A percentile compares a stretch with the other conserved stretches of the same genome.
These are phyloP conservation scores for Piper longum DNA, from an alignment of 164 flowering plant genomes.

Conservation along the genomic window DNA sequence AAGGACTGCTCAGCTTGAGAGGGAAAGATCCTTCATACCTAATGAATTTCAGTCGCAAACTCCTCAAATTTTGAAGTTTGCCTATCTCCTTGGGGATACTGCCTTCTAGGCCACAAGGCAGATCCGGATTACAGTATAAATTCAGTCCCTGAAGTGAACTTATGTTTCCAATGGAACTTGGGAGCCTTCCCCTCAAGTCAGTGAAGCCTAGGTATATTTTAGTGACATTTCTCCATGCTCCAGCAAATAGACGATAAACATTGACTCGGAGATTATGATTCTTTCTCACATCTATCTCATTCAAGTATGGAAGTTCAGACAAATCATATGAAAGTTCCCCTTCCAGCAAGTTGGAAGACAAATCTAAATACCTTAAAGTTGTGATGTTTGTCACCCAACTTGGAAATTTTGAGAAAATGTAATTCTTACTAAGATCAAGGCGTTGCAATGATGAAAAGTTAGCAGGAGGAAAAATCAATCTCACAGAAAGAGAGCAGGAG, in stretches of 20 bases:
- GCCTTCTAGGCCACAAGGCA: no score
- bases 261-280: neutral
- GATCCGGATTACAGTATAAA: no score
- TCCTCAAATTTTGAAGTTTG: neutral
- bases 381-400: neutral
- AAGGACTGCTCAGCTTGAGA: no score
- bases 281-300: neutral
- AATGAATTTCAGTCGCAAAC: neutral
- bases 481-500: neutral
- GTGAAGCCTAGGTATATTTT: neutral
- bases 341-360: neutral
- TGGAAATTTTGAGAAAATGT: neutral
- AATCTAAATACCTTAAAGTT: neutral
- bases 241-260: neutral
- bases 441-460: neutral
- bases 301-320: neutral
- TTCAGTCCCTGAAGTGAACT: neutral
- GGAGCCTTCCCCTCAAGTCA: neutral
- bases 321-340: neutral
- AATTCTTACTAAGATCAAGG: neutral
- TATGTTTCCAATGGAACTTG: neutral
- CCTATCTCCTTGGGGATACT: no score
- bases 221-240: neutral
- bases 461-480: neutral
- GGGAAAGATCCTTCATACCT: neutral